Conservation (phyloP, 2,329 filamentous ascomycete genomes). For the Diaporthe batatas region DNA sequence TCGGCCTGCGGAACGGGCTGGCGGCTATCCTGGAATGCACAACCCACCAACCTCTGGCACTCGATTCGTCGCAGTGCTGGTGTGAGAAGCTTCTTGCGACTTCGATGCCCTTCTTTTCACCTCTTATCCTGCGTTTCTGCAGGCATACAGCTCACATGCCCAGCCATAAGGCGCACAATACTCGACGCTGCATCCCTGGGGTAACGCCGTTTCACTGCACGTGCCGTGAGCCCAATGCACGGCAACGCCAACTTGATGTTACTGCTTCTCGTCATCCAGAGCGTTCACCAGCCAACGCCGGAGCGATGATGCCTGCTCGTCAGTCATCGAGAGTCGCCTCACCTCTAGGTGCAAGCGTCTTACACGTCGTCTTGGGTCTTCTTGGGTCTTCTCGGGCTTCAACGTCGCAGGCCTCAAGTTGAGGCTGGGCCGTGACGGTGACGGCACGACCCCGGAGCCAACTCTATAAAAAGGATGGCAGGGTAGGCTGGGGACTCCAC, state of each 20-base stretch:
- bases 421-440: constrained; percentile 39
- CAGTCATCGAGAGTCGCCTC: constrained; percentile 20
- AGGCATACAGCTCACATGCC: constrained; percentile 29
- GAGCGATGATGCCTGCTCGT: constrained; percentile 28
- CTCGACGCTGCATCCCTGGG: constrained; percentile 22
- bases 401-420: constrained; percentile 13
- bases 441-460: neutral
- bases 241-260: neutral
- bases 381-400: constrained; percentile 34
- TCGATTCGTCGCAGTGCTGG: constrained; percentile 24
- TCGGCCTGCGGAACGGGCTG: constrained; percentile 36
- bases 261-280: constrained; percentile 18
- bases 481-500: constrained; percentile 28
- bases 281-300: constrained; percentile 28
- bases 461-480: constrained; percentile 39
- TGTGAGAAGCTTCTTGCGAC: constrained; percentile 33
- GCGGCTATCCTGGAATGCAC: constrained; percentile 36
- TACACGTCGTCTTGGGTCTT: constrained; percentile 15
- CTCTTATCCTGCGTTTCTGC: neutral
- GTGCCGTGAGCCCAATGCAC: constrained; percentile 34
- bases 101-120: constrained; percentile 34
- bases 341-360: neutral
- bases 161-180: constrained; percentile 17
- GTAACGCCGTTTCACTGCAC: neutral
- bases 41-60: neutral